Conservation (phyloP, 169 alveolate genomes). For the Haemoproteus tartakovskyi region DNA sequence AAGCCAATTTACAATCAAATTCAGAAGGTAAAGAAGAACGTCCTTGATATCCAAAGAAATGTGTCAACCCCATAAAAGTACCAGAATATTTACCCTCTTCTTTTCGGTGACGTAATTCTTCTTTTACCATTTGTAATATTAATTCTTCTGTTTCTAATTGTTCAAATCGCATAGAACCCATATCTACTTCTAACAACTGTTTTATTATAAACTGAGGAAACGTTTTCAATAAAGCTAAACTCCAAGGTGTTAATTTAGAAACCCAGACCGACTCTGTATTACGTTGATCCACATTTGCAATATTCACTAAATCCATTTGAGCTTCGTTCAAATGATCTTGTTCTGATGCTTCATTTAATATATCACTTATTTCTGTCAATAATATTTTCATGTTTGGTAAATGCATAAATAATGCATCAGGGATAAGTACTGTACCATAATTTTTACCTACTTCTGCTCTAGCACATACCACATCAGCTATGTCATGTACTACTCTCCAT, state of each 20-base stretch:
- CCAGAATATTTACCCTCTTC: slow-evolving; percentile 88
- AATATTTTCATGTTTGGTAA: slow-evolving; percentile 90
- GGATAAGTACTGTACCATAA: slow-evolving; percentile 95
- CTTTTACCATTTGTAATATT: slow-evolving; percentile 90
- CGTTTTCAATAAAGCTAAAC: slow-evolving; percentile 88
- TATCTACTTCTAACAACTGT: slow-evolving; percentile 86
- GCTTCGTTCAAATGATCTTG: slow-evolving; percentile 65
- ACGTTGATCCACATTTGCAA: slow-evolving; percentile 2
- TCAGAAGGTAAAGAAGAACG: slow-evolving; percentile 96
- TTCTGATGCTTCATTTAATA: slow-evolving; percentile 76
- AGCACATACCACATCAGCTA: slow-evolving; percentile 92
- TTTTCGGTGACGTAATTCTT: slow-evolving; percentile 89
- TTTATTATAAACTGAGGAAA: slow-evolving; percentile 92
- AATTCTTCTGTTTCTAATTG: slow-evolving; percentile 93
- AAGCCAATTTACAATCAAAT: slow-evolving; percentile 93
- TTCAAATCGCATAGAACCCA: slow-evolving; percentile 73
- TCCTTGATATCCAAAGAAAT: slow-evolving; percentile 98
- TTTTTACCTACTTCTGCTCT: slow-evolving; percentile 92
- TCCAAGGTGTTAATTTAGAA: slow-evolving; percentile 90
- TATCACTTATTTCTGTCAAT: slow-evolving; percentile 87
- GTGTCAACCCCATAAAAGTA: slow-evolving; percentile 92
- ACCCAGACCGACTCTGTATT: slow-evolving; percentile 69
- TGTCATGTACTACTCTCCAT: slow-evolving; percentile 91
- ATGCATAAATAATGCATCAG: slow-evolving; percentile 95
- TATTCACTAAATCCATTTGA: slow-evolving; percentile 53